phyloP scores from a whole-genome alignment of 192 early-diverging fungal genomes.

The Funneliformis mosseae region DNA sequence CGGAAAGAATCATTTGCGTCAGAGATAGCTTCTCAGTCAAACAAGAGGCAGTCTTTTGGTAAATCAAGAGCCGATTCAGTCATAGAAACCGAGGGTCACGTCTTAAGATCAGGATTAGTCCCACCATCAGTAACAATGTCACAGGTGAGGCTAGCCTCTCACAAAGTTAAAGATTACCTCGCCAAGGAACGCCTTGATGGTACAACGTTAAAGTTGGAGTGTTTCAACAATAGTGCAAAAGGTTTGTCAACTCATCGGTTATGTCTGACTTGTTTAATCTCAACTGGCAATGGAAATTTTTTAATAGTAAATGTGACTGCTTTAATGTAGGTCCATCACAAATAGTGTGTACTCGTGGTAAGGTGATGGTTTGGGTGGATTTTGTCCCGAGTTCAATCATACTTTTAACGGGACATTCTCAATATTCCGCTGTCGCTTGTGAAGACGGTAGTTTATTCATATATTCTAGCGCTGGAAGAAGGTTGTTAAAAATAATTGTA shows the following conservation, averaged over 20 bases:
- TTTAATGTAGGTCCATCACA: slow-evolving; percentile 24
- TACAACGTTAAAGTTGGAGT: slow-evolving; percentile 37
- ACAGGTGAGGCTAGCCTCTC: slow-evolving; percentile 50
- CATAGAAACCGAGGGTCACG: slow-evolving; percentile 32
- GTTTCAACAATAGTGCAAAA: slow-evolving; percentile 38
- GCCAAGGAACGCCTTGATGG: neutral
- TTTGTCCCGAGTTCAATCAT: slow-evolving; percentile 59
- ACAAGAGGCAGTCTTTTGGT: slow-evolving; percentile 31
- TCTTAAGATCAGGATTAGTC: slow-evolving; percentile 40
- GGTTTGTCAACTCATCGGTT: neutral
- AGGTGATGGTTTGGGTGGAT: slow-evolving; percentile 59
- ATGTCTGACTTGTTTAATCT: slow-evolving; percentile 12
- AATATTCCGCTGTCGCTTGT: slow-evolving; percentile 64
- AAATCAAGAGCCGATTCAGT: slow-evolving; percentile 31
- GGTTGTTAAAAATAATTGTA: too few species aligned
- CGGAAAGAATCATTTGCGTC: slow-evolving; percentile 42
- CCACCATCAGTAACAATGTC: slow-evolving; percentile 48
- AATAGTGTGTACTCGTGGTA: slow-evolving; percentile 53
- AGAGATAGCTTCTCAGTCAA: slow-evolving; percentile 20
- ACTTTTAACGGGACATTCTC: slow-evolving; percentile 59
- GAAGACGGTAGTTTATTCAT: slow-evolving; percentile 67
- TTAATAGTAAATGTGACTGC: too few species aligned
- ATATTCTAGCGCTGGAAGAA: slow-evolving; percentile 69
- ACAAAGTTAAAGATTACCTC: slow-evolving; percentile 40
- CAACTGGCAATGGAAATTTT: slow-evolving; percentile 33